phyloP scores from a whole-genome alignment of 805 yeast genomes.

The Lachancea sp. region DNA sequence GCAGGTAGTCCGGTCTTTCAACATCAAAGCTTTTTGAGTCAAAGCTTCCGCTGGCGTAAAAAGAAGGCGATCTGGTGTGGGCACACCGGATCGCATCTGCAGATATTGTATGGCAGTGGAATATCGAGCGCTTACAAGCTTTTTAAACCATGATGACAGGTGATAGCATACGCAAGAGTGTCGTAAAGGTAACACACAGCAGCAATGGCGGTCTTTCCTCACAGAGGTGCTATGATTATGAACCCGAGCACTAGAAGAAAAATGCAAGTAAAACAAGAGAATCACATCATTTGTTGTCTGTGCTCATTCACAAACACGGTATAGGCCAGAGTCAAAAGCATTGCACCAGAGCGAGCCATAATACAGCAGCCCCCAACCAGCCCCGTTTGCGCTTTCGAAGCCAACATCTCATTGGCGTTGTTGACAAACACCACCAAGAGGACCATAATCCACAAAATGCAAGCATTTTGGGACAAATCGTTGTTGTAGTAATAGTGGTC shows the following conservation, averaged over 20 bases:
- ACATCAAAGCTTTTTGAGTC: not conserved
- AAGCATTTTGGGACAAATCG: slow-evolving; percentile 48
- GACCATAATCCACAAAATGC: slow-evolving; percentile 47
- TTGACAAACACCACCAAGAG: slow-evolving; percentile 48
- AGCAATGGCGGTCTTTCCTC: slow-evolving; percentile 1
- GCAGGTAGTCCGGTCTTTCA: slow-evolving; percentile 1
- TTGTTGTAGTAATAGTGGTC: slow-evolving; percentile 55
- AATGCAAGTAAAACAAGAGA: not conserved
- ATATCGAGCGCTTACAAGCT: slow-evolving; percentile 35
- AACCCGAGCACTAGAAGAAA: not conserved
- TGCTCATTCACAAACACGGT: slow-evolving; percentile 41
- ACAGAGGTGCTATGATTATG: slow-evolving; percentile 1
- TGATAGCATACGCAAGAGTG: not conserved
- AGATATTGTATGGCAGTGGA: slow-evolving; percentile 45
- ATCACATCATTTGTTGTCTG: slow-evolving; percentile 19
- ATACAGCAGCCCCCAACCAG: slow-evolving; percentile 44
- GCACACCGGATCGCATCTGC: slow-evolving; percentile 9
- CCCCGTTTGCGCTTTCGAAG: slow-evolving; percentile 8
- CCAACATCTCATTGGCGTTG: slow-evolving; percentile 30
- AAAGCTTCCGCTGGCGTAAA: not conserved
- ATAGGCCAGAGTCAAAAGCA: slow-evolving; percentile 33
- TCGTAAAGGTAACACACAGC: slow-evolving; percentile 2
- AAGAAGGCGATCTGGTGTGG: slow-evolving; percentile 6
- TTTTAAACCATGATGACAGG: slow-evolving; percentile 2
- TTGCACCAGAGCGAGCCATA: slow-evolving; percentile 39